phyloP scores from a whole-genome alignment of 2,329 filamentous ascomycete species.

The Tympanopsis confertula region DNA sequence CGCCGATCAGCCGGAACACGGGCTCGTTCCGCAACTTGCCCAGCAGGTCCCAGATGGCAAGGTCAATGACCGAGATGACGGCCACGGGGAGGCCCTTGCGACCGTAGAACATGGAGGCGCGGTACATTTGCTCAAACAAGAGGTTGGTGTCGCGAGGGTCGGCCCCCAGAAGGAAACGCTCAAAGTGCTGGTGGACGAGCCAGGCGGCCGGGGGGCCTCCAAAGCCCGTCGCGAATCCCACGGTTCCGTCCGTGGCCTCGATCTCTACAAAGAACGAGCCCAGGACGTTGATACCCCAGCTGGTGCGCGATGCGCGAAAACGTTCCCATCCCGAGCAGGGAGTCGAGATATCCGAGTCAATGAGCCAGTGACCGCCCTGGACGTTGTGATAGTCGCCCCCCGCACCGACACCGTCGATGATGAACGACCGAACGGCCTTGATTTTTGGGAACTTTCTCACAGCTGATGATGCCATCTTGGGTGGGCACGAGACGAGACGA shows the following conservation, averaged over 20 bases:
- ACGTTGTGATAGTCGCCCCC: conserved; percentile 20
- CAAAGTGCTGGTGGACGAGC: conserved; percentile 3
- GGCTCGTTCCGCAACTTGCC: conserved; percentile 4
- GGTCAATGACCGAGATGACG: conserved; percentile 4
- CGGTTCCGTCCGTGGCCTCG: conserved; percentile 1
- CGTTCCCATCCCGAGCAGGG: conserved; percentile 3
- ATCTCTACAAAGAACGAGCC: conserved; percentile 3
- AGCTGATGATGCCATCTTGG: neutral
- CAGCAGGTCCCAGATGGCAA: conserved; percentile 3
- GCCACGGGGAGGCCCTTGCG: conserved; percentile 3
- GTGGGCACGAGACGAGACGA: too few species aligned
- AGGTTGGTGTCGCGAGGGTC: conserved; percentile 4
- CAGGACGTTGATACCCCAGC: conserved; percentile 4
- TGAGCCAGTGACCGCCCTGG: neutral
- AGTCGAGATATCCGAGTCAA: conserved; percentile 2
- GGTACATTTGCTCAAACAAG: conserved; percentile 4
- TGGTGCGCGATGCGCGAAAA: conserved; percentile 1
- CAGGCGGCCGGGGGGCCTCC: conserved; percentile 2
- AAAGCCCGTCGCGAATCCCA: conserved; percentile 3
- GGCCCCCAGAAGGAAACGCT: conserved; percentile 3
- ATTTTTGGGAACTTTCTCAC: conserved; percentile 22
- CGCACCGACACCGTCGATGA: conserved; percentile 30
- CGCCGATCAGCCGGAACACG: conserved; percentile 3
- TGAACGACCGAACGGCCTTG: conserved; percentile 28
- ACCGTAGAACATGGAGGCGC: conserved; percentile 4